Evolutionary conservation across 2,329 filamentous ascomycete species (phyloP), one percentile per base, ranked within the genome.

Genomic region (Cylindrodendrum hubeiense): DNA sequence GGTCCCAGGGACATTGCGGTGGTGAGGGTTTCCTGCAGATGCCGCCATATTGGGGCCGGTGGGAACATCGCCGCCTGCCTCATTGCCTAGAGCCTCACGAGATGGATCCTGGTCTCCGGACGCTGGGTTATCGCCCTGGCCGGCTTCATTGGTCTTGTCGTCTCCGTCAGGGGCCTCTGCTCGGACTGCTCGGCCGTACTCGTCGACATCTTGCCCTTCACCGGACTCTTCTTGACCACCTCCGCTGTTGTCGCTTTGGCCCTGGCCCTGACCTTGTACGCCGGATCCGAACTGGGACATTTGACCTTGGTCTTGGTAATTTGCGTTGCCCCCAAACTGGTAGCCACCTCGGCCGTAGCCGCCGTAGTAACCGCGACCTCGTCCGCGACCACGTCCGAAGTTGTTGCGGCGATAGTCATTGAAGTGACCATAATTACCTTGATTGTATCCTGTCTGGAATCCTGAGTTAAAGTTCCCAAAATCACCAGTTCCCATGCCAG

Each of bases 351-450:
- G 88, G 62, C 87, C 80, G 67, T 84, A 85, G 54, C 85, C 84
- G 71, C 83, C 82, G 74, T 85, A 87, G 71, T 86, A 88, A 64
- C 89, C 89, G 70, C 90, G 88, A 71, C 90, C 89, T 70, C 88
- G 86, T 71, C 91, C 90, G 75, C 90, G 86, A 74, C 88, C 88
- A 76, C 86, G 83, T 69, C 90, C 91, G 81, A 89, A 89, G 81
- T 89, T 89, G 84, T 89, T 82, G 76, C 84, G 85, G 77, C 86
- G 90, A 84, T 92, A 94, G 84, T 94, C 91, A 90, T 93, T 93
- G 88, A 89, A 90, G 82, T 92, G 84, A 82, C 90, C 90, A 89
- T 92, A 94, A 87, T 93, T 93, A 90, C 91, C 91, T 89, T 91
- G 89, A 88, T 90, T 91, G 88, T 86, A 91, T 85, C 88, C 92